A percentile compares a stretch with the other conserved stretches of the same genome.
phyloP scores from a whole-genome alignment of 176 grass and related monocot species.

The Echinochloa phyllopogon region DNA sequence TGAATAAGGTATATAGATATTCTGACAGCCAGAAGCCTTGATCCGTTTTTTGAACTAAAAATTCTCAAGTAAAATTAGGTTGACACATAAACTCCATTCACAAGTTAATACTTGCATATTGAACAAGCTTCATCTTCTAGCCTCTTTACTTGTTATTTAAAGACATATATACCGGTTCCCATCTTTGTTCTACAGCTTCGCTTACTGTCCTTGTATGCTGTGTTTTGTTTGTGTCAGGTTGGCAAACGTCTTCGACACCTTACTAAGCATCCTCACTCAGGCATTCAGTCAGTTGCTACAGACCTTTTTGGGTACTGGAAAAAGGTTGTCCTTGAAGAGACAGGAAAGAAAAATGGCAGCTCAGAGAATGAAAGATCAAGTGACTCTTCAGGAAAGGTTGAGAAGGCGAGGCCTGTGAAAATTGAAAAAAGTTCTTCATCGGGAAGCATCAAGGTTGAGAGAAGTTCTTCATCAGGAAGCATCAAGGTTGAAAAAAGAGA shows the following conservation, averaged over 20 bases:
- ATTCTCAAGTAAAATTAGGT: neutral
- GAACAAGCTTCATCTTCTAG: neutral
- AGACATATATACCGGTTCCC: neutral
- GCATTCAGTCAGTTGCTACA: slow-evolving; percentile 63
- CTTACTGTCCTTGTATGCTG: neutral
- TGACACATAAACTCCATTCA: neutral
- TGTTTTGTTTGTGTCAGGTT: slow-evolving; percentile 57
- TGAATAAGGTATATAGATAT: neutral
- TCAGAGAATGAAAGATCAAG: slow-evolving; percentile 50
- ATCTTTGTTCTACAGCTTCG: neutral
- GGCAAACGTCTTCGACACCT: slow-evolving; percentile 78
- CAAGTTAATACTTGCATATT: neutral
- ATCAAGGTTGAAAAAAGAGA: slow-evolving; percentile 48
- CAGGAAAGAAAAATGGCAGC: slow-evolving; percentile 62
- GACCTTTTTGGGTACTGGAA: slow-evolving; percentile 84
- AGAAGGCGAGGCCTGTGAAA: slow-evolving; percentile 48
- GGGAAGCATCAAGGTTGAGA: slow-evolving; percentile 37
- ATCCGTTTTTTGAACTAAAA: neutral
- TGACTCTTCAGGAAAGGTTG: slow-evolving; percentile 40
- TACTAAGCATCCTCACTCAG: slow-evolving; percentile 76
- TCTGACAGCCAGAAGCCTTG: slow-evolving; percentile 5
- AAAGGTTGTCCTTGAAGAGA: slow-evolving; percentile 83
- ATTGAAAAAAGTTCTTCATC: slow-evolving; percentile 43
- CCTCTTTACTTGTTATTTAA: neutral
- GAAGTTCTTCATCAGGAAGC: slow-evolving; percentile 40